Percentiles rank a stretch among this genome's conserved stretches.
Evolutionary conservation across 2,329 filamentous ascomycete species (phyloP).

Genomic region (Colletotrichum graminicola): DNA sequence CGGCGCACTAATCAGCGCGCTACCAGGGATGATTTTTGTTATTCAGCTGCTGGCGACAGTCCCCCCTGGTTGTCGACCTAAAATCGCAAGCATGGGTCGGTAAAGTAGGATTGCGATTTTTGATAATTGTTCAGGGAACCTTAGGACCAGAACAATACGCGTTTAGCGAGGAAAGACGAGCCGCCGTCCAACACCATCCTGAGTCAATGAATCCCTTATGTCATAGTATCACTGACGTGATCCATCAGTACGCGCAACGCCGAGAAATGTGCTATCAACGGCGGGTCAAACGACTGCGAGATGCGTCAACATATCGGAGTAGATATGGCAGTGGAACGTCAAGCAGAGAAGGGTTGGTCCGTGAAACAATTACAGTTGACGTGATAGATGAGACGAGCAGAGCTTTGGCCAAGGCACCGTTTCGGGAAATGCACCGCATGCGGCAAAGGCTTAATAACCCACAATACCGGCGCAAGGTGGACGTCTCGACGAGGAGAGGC

Average conservation of each 20-base stretch:
- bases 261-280: slow-evolving; percentile 5
- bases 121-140: neutral
- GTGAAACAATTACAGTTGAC: slow-evolving; percentile 12
- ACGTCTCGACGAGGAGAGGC: neutral
- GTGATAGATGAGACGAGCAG: slow-evolving; percentile 23
- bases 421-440: slow-evolving; percentile 28
- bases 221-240: slow-evolving; percentile 4
- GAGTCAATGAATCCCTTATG: neutral
- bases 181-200: slow-evolving; percentile 16
- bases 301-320: neutral
- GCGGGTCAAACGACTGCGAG: neutral
- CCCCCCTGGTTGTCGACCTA: neutral
- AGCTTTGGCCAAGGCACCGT: slow-evolving; percentile 23
- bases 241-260: slow-evolving; percentile 14
- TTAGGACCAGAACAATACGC: neutral
- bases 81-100: neutral
- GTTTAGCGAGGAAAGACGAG: slow-evolving; percentile 2
- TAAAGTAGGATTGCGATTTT: neutral
- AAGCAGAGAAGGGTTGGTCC: neutral
- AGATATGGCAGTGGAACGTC: too few relatives aligned
- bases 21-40: slow-evolving; percentile 16
- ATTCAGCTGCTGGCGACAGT: neutral
- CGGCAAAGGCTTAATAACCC: slow-evolving; percentile 18
- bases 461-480: slow-evolving; percentile 16
- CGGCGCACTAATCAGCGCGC: slow-evolving; percentile 34